Conservation (phyloP, 192 early-diverging fungal genomes). For the Thamnidium elegans region DNA sequence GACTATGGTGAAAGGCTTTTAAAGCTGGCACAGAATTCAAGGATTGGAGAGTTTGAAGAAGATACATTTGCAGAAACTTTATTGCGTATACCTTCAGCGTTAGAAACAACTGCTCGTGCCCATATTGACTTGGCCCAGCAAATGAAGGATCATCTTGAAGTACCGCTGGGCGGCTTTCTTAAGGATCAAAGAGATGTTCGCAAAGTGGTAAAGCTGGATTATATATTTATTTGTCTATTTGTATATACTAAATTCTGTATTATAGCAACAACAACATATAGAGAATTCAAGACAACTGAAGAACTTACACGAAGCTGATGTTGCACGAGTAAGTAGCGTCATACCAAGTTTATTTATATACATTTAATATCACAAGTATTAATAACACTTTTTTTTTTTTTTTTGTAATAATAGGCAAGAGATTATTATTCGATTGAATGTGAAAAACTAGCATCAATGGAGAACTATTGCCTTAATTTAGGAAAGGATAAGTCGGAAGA, state of each 20-base stretch:
- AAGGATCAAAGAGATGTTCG: slow-evolving; percentile 60
- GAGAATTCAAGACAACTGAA: slow-evolving; percentile 21
- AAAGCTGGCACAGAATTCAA: slow-evolving; percentile 30
- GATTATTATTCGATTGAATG: slow-evolving; percentile 20
- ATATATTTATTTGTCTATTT: neutral
- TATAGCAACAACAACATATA: slow-evolving; percentile 18
- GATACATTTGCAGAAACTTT: slow-evolving; percentile 58
- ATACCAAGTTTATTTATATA: slow-evolving; percentile 6
- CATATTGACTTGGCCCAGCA: slow-evolving; percentile 68
- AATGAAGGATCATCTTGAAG: slow-evolving; percentile 61
- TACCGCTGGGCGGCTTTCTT: slow-evolving; percentile 57
- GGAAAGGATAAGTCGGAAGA: neutral
- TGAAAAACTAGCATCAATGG: slow-evolving; percentile 1
- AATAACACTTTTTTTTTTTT: slow-evolving; percentile 6
- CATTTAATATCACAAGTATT: neutral
- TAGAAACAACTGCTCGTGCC: slow-evolving; percentile 61
- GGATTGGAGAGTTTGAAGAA: slow-evolving; percentile 22
- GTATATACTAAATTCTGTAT: neutral
- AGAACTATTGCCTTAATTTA: slow-evolving; percentile 4
- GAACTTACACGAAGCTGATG: slow-evolving; percentile 16
- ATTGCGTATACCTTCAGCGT: slow-evolving; percentile 53
- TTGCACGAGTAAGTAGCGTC: slow-evolving; percentile 21
- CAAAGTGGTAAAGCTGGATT: slow-evolving; percentile 40
- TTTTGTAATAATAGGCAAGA: slow-evolving; percentile 15
- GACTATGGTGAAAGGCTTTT: slow-evolving; percentile 67